phyloP scores from a whole-genome alignment of 2,329 filamentous ascomycete genomes.

The Colletotrichum agaves region DNA sequence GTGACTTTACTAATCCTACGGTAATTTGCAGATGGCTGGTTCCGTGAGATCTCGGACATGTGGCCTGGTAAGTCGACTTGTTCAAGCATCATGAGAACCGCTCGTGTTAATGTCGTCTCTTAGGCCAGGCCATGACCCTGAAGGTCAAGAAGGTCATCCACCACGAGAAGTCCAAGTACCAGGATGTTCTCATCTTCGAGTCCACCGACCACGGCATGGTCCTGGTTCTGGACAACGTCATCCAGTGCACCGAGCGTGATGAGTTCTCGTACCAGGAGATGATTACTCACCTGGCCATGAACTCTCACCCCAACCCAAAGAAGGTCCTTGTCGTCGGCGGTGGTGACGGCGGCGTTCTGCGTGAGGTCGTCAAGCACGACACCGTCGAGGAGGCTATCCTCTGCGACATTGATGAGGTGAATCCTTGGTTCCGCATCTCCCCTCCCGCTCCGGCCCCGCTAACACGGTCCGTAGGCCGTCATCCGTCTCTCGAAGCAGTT shows the following conservation, averaged over 20 bases:
- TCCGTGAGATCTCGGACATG: conserved; percentile 98
- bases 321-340: conserved; percentile 98
- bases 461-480: conserved; percentile 71
- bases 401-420: conserved; percentile 96
- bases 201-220: conserved; percentile 97
- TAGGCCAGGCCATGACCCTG: conserved; percentile 96
- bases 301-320: conserved; percentile 98
- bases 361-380: conserved; percentile 99
- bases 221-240: conserved; percentile 97
- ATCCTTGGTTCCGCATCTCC: conserved; percentile 42
- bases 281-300: conserved; percentile 99
- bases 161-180: conserved; percentile 99
- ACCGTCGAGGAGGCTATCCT: conserved; percentile 95
- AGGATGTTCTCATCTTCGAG: conserved; percentile 99
- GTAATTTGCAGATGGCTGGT: conserved; percentile 88
- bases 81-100: background rate
- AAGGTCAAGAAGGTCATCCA: conserved; percentile 97
- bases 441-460: background rate
- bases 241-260: conserved; percentile 97
- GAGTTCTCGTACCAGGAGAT: conserved; percentile 99
- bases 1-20: conserved; percentile 15
- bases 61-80: conserved; percentile 75
- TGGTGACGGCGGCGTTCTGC: conserved; percentile 95
- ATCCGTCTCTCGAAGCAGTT: conserved; percentile 98
- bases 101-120: conserved; percentile 2